A percentile compares a stretch with the other conserved stretches of the same genome.
phyloP scores from a whole-genome alignment of 2,329 filamentous ascomycete species.

The Colletotrichum orchidophilum region DNA sequence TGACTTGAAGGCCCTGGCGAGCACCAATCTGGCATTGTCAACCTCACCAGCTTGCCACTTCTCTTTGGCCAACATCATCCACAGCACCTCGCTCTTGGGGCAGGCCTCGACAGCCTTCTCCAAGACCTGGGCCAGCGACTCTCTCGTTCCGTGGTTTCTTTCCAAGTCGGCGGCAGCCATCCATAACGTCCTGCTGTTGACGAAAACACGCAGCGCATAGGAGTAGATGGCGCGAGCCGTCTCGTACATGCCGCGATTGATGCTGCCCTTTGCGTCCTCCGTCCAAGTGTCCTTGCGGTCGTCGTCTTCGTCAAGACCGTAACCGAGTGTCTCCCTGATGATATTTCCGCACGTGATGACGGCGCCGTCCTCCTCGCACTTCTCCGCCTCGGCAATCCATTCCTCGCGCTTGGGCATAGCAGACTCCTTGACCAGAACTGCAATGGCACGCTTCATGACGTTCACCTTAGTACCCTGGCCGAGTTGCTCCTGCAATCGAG shows the following conservation, averaged over 20 bases:
- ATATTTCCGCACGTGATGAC: slow-evolving; percentile 88
- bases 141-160: slow-evolving; percentile 85
- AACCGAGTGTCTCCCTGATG: slow-evolving; percentile 91
- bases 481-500: slow-evolving; percentile 86
- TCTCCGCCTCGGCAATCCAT: slow-evolving; percentile 95
- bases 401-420: slow-evolving; percentile 98
- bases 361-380: slow-evolving; percentile 92
- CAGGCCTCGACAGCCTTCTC: slow-evolving; percentile 96
- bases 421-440: slow-evolving; percentile 86
- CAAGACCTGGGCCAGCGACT: slow-evolving; percentile 83
- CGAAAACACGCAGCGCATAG: slow-evolving; percentile 89
- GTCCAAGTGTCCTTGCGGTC: slow-evolving; percentile 96
- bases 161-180: slow-evolving; percentile 91
- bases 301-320: slow-evolving; percentile 93
- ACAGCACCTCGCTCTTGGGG: slow-evolving; percentile 88
- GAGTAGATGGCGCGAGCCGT: slow-evolving; percentile 94
- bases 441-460: slow-evolving; percentile 94
- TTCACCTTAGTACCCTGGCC: slow-evolving; percentile 83
- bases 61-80: slow-evolving; percentile 96
- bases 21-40: slow-evolving; percentile 84
- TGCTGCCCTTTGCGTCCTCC: slow-evolving; percentile 87
- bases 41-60: slow-evolving; percentile 91
- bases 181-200: slow-evolving; percentile 89
- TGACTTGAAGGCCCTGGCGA: slow-evolving; percentile 91
- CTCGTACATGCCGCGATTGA: slow-evolving; percentile 83